Base-by-base conservation (phyloP, 345 rosid genomes). In the Ricinus communis region DNA sequence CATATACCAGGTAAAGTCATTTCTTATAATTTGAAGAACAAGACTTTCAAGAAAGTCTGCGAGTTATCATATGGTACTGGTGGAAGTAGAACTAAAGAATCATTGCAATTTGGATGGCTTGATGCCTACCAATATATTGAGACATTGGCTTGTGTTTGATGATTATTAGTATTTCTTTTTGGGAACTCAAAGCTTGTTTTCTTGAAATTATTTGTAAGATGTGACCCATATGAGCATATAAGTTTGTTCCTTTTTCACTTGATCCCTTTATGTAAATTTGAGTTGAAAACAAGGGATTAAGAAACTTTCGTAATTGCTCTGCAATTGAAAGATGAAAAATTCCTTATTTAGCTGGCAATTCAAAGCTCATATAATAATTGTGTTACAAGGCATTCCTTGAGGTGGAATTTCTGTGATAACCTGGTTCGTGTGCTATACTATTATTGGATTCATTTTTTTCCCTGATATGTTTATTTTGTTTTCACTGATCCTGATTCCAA, bases 1-100 rank as follows among this genome's bases (percentile, higher is more conserved):
- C 79, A 79, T 16, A 50, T 79, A 16, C 82, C 82, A 0, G 77
- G 82, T 30, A 75, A 79, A 73, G 49, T 75, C 40, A 9, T 79
- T 61, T 62, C 79, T 25, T 65, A 71, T 76, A 52, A 72, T 49
- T 38, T 71, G 9, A 52, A 38, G 25, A 30, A 46, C 31, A 79
- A 72, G 59, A 67, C 58, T 5, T 71, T 63, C 40, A 65, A 65
- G 68, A 57, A 68, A 52, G 71, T 79, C 38, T 57, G 55, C 27
- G 76, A 71, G n/a, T 18, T 72, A 18, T 66, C 7, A 0, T 3
- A 57, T 0, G 38, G 38, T 33, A 40, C 47, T 3, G 16, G 50
- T 28, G 4, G 36, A 2, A 25, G 50, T 49, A 54, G 56, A 54
- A 55, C 66, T 30, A 25, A 46, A 30, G 70, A 61, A 5, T 68